Evolutionary conservation across 2,329 filamentous ascomycete species (phyloP).

Genomic region (Scolecobasidium constrictum): DNA sequence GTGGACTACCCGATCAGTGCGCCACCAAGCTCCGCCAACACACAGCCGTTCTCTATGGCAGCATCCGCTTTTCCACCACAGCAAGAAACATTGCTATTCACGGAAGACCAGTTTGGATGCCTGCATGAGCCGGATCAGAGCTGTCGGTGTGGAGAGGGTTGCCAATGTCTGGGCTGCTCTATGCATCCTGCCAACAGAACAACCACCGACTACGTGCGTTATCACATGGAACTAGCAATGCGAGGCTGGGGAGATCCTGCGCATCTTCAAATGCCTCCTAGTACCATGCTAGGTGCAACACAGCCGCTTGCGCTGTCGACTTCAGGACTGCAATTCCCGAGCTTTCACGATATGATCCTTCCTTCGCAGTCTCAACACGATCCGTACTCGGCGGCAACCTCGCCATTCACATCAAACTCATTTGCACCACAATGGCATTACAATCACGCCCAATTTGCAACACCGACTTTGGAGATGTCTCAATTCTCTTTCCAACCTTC

Average conservation of each 20-base stretch:
- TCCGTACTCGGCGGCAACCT: neutral
- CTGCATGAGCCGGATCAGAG: conserved; percentile 30
- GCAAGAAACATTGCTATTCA: no score
- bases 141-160: conserved; percentile 55
- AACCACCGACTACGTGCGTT: conserved; percentile 42
- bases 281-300: neutral
- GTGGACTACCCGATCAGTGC: no score
- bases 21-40: no score
- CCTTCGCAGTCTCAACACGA: neutral
- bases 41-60: no score
- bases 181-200: conserved; percentile 58
- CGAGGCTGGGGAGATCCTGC: neutral
- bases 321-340: neutral
- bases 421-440: neutral
- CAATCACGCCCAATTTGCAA: neutral
- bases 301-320: no score
- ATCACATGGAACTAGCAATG: conserved; percentile 5
- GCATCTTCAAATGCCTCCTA: neutral
- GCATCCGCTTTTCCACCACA: no score
- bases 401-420: neutral
- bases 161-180: conserved; percentile 57
- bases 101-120: conserved; percentile 19
- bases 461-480: neutral
- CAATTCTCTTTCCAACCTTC: neutral
- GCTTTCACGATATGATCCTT: neutral